Evolutionary conservation across 768 basidiomycete species (phyloP), one percentile per base, ranked within the genome.

Genomic region (Suillus ampliporus): DNA sequence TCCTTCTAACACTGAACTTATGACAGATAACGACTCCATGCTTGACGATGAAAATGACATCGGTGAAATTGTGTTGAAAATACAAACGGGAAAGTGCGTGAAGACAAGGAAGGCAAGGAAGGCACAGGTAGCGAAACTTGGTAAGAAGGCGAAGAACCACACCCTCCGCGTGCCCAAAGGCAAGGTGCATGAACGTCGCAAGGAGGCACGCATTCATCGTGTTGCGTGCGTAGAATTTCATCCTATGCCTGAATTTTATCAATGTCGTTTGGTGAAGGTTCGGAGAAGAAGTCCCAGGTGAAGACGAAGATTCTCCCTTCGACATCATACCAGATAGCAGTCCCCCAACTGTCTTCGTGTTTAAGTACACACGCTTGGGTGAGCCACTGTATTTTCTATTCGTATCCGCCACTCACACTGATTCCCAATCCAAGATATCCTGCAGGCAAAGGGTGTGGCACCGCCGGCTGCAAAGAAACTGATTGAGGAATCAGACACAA

Each of bases 1-100:
- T 28, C 34, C 15, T 58, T n/a, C 26, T n/a, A 35, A n/a, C 10
- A 51, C 51, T 48, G 9, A 15, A 57, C 41, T 47, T 60, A n/a
- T n/a, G n/a, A n/a, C 41, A 72, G 69, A 73, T 35, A 72, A 71
- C 4, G 71, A 69, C 47, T 62, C 59, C 11, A 57, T 68, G 44
- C 43, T 67, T 28, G 53, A 62, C 6, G 50, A 63, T 35, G n/a
- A 34, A 21, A 31, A 47, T 19, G 31, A 50, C 35, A 46, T 72
- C 0, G 71, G 67, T 14, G 58, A 67, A 38, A 72, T 70, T 17
- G 8, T 26, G 15, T 14, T 68, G 26, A 23, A 2, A 21, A 38
- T 68, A 4, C 0, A 0, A 3, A 47, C 35, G 37, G 71, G 71
- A 17, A 3, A 14, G 3, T 4, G 23, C 5, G 11, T 31, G n/a